A percentile compares a stretch with the other conserved stretches of the same genome.
Evolutionary conservation across 1,139 yeast genomes (phyloP).

Genomic region (Candida sanyaensis): DNA sequence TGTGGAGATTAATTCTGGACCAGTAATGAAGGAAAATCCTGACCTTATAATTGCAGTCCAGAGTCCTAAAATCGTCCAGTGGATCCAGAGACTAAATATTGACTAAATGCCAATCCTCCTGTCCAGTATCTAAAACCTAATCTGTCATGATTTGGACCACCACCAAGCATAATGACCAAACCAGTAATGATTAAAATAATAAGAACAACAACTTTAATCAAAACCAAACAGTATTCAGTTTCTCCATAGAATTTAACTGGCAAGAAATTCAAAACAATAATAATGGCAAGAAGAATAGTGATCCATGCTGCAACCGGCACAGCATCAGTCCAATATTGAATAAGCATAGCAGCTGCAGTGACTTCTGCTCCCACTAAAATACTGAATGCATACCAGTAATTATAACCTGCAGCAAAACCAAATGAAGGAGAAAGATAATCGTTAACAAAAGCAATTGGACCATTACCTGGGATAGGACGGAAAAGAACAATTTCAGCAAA

Average conservation of each 20-base stretch:
- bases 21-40: slow-evolving; percentile 36
- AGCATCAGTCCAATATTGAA: slow-evolving; percentile 57
- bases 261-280: slow-evolving; percentile 40
- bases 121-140: slow-evolving; percentile 68
- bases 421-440: slow-evolving; percentile 37
- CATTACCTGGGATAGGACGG: slow-evolving; percentile 52
- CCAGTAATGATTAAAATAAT: slow-evolving; percentile 43
- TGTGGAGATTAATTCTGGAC: slow-evolving; percentile 42
- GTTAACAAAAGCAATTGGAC: slow-evolving; percentile 39
- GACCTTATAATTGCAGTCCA: slow-evolving; percentile 47
- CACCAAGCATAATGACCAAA: slow-evolving; percentile 49
- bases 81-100: slow-evolving; percentile 48
- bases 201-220: slow-evolving; percentile 47
- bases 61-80: slow-evolving; percentile 56
- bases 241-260: slow-evolving; percentile 62
- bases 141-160: slow-evolving; percentile 60
- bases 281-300: slow-evolving; percentile 44
- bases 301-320: slow-evolving; percentile 58
- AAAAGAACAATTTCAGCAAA: slow-evolving; percentile 65
- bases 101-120: slow-evolving; percentile 50
- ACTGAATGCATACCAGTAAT: slow-evolving; percentile 52
- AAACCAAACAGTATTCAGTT: slow-evolving; percentile 66
- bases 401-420: slow-evolving; percentile 51
- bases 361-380: slow-evolving; percentile 53
- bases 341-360: slow-evolving; percentile 53